Evolutionary conservation across 1,284 basidiomycete species (phyloP), one percentile per base, ranked within the genome.

Genomic region (Schizophyllum commune): DNA sequence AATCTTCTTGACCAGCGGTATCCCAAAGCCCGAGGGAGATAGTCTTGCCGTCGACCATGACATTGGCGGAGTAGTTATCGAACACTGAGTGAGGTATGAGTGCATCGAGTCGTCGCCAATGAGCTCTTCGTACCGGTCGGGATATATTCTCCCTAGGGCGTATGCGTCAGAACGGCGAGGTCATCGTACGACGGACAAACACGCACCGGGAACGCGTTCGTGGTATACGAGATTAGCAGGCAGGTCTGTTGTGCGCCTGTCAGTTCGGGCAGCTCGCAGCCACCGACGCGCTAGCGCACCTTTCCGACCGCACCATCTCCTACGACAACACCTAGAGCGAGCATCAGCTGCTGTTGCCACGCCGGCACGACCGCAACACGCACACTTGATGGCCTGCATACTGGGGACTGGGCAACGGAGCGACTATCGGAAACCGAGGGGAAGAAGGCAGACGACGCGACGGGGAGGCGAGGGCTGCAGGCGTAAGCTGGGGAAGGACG

Each of bases 291-390:
- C 39, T 17, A 47, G 17, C 39, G 39, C 67, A 90, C 96, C 91
- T 98, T 99, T 79, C 96, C 96, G 71, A 99, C 96, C 61, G 96
- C 96, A 88, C 96, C 96, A 82, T 99, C 96, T 71, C 96, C 96
- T 64, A 99, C 96, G 71, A 98, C 96, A 77, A 98, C 96, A 82
- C 93, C 92, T 93, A 55, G 19, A 55, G 53, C 20, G 11, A 20
- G 9, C 11, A 21, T 55, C 53, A 55, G 20, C 9, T 21, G 53
- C 53, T 19, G 53, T 55, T 55, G 75, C 55, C 60, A 55, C 39
- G 60, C 20, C 59, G 58, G 63, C 61, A 64, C 53, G 52, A 59
- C 39, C 39, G 17, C 27, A 60, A 61, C 51, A 73, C 77, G 64
- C 67, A 85, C 85, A 87, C 79, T 87, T 88, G 68, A 88, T 87